Percentiles rank a stretch among this genome's conserved stretches.
phyloP scores from a whole-genome alignment of 306 rosid species.

The Aeschynomene evenia region DNA sequence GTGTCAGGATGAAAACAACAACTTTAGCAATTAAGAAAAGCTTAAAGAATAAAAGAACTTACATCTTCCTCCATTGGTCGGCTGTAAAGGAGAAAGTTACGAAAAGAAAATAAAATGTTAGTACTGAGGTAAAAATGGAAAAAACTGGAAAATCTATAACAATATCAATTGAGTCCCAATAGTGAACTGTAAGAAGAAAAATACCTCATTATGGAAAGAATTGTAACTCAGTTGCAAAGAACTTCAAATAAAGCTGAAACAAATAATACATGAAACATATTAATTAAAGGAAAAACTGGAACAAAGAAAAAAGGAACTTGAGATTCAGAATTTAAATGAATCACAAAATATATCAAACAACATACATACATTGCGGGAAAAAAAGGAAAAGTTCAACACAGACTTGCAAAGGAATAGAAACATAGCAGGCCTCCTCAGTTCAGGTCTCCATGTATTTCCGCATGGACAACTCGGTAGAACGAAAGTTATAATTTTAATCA shows the following conservation, averaged over 20 bases:
- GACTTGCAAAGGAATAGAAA: background rate
- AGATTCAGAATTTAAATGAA: background rate
- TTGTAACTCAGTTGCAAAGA: background rate
- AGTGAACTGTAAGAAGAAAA: background rate
- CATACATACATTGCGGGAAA: background rate
- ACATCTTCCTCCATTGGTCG: conserved; percentile 90
- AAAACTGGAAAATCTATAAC: no score
- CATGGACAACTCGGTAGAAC: conserved; percentile 45
- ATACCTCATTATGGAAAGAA: conserved; percentile 37
- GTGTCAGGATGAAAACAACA: background rate
- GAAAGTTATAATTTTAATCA: conserved; percentile 40
- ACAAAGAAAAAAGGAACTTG: background rate
- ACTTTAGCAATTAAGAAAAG: background rate
- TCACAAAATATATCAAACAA: background rate
- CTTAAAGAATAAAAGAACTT: conserved; percentile 37
- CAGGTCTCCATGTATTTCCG: conserved; percentile 55
- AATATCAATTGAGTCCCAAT: background rate
- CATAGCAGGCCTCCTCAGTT: conserved; percentile 47
- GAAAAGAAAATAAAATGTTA: background rate
- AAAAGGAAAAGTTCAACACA: background rate
- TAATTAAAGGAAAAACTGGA: background rate
- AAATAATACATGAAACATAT: background rate
- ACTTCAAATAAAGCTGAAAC: background rate
- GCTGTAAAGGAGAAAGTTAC: conserved; percentile 30
- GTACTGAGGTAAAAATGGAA: background rate